Percentiles rank a stretch among this genome's conserved stretches.
Conservation (phyloP, 176 grass and related monocot species). For the Bromus sterilis region DNA sequence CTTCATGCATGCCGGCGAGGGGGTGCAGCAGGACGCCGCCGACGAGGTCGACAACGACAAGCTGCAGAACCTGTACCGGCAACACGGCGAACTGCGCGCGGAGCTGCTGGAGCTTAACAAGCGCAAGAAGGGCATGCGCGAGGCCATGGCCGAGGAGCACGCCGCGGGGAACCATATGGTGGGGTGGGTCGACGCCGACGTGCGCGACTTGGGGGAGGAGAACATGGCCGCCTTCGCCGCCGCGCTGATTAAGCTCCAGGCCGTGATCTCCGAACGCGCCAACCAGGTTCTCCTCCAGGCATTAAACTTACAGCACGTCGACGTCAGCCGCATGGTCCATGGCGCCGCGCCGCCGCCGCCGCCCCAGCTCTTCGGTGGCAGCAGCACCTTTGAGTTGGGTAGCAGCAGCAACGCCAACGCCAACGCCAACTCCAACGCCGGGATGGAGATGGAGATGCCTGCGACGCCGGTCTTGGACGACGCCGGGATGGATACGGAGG, state of each 20-base stretch:
- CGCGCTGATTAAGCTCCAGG: background rate
- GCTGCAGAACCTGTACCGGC: background rate
- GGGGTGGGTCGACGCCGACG: background rate
- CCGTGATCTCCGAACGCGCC: background rate
- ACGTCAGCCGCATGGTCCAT: too few species aligned
- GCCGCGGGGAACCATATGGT: background rate
- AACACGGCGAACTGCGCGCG: conserved; percentile 11
- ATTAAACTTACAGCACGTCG: background rate
- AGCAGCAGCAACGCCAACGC: background rate
- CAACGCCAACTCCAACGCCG: background rate
- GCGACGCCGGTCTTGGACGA: too few species aligned
- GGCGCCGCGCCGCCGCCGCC: background rate
- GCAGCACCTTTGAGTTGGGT: background rate
- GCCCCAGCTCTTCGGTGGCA: background rate
- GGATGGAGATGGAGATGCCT: background rate
- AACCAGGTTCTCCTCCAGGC: background rate
- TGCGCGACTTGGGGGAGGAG: background rate
- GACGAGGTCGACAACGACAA: too few species aligned
- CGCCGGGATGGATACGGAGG: background rate
- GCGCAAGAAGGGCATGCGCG: background rate
- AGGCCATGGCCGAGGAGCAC: background rate
- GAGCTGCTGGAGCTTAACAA: conserved; percentile 8
- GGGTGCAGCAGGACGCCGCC: background rate
- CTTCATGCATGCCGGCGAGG: background rate
- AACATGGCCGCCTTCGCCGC: background rate